Base-by-base conservation (phyloP, 805 yeast genomes). In the Lachancea dasiensis region DNA sequence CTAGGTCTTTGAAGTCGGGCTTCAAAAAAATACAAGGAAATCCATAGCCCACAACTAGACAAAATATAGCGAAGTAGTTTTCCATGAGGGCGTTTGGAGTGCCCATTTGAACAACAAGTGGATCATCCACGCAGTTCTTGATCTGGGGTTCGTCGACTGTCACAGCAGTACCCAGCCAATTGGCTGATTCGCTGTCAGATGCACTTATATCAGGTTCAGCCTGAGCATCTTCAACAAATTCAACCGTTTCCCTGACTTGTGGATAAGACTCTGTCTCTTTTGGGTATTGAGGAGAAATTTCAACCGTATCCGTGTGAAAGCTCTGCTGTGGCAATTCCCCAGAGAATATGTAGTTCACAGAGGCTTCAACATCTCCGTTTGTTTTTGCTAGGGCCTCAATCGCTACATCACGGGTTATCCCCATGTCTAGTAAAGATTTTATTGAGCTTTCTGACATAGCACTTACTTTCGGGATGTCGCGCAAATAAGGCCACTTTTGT, bases 401-500 rank as follows among this genome's bases (percentile, higher is more conserved):
- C 5, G 90, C 79, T 38, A 80, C 70, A 18, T 69, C 68, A 3
- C 56, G 58, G 1, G 77, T 49, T 47, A 86, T 85, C 5, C 95
- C 95, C 95, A 86, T 84, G 13, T 70, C 69, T 10, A 64, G 57
- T 13, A 86, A 59, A 38, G 70, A 68, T 2, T 65, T 67, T 4
- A 81, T 56, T 10, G 67, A 25, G 11, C n/a, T 26, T 13, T 37
- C 40, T 25, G 40, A 35, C 38, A 35, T 35, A 5, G 25, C 17
- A 6, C 5, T 30, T 19, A 18, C 19, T n/a, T 10, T 8, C 7
- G 24, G 24, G 10, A 8, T 8, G 24, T 7, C 24, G 24, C 24
- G 24, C 9, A n/a, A n/a, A n/a, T n/a, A n/a, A n/a, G n/a, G n/a
- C n/a, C n/a, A n/a, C n/a, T n/a, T n/a, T n/a, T n/a, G n/a, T n/a